Percentiles rank a stretch among this genome's conserved stretches.
phyloP scores from a whole-genome alignment of 768 basidiomycete species.

The Cystobasidium ongulense region DNA sequence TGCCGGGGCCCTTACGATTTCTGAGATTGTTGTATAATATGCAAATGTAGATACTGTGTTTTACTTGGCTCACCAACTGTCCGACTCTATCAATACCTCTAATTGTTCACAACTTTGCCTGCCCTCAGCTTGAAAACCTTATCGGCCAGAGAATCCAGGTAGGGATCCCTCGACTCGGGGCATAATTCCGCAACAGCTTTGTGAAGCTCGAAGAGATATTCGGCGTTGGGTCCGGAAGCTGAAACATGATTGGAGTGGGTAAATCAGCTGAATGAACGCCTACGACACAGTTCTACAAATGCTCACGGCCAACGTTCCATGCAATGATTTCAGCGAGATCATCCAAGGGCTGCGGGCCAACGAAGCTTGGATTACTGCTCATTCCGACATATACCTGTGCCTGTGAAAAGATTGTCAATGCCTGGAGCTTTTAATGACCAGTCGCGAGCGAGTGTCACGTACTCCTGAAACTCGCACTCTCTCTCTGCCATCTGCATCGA shows the following conservation, averaged over 20 bases:
- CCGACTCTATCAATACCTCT: neutral
- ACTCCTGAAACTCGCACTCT: slow-evolving; percentile 12
- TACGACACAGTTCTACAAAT: neutral
- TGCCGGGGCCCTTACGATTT: neutral
- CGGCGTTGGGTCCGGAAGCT: slow-evolving; percentile 24
- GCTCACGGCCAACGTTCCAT: slow-evolving; percentile 20
- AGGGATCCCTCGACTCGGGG: slow-evolving; percentile 14
- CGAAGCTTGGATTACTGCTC: slow-evolving; percentile 15
- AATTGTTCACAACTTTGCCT: neutral
- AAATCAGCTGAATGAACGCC: no score
- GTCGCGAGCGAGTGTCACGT: neutral
- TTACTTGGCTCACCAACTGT: no score
- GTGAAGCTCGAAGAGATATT: slow-evolving; percentile 25
- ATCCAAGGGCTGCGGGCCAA: slow-evolving; percentile 18
- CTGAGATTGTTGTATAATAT: no score
- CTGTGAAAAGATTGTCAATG: neutral
- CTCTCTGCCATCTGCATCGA: slow-evolving; percentile 14
- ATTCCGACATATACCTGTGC: slow-evolving; percentile 10
- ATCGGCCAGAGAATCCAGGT: slow-evolving; percentile 6
- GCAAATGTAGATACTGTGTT: no score
- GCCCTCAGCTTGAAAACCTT: neutral
- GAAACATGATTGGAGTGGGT: neutral
- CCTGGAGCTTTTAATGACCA: neutral
- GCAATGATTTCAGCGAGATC: slow-evolving; percentile 13
- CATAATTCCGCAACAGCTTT: slow-evolving; percentile 7